Evolutionary conservation across 176 grass and related monocot species (phyloP), one percentile per base, ranked within the genome.

Genomic region (Rhynchospora breviuscula): DNA sequence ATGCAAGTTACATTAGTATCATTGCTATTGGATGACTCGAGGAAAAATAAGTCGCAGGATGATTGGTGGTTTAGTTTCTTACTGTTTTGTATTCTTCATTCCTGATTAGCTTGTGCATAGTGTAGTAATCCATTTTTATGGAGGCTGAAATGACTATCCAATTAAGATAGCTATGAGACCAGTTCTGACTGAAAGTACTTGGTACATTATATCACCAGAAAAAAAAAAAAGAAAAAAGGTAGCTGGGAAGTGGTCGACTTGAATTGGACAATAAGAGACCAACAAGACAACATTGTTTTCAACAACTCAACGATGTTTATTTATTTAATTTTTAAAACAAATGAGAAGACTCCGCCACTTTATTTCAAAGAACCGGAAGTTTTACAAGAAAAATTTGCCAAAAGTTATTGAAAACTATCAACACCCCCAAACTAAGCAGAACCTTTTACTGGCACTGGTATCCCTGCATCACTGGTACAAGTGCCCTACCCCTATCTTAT

Each of bases 41-140:
- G 46, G 45, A 74, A 45, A 51, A 51, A 2, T 13, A 74, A 74
- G 45, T 26, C 19, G 13, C 21, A 51, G 8, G 26, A 12, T 26
- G 6, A 75, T 75, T 11, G 67, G 67, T 75, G 71, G 47, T 26
- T 53, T 23, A 23, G 46, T 53, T 26, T 75, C 11, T 75, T 75
- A 75, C 21, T 49, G 23, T 75, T n/a, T 25, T 75, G 71, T 75
- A 75, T 75, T 14, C 2, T 75, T 74, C n/a, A n/a, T 74, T 75
- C 23, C 23, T 31, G 12, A 18, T 78, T 56, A 56, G 25, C 51
- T 78, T 78, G 73, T 54, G 22, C 10, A 17, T 31, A 56, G 25
- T 78, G 14, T 57, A 78, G 31, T 3, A 78, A 6, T 57, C 17
- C 19, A 69, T 45, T 54, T 40, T 31, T 57, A 18, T 76, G 22